These are phyloP conservation scores for Geotrichum klebahnii DNA, from an alignment of 1,139 yeast species.

Conservation along the genomic window DNA sequence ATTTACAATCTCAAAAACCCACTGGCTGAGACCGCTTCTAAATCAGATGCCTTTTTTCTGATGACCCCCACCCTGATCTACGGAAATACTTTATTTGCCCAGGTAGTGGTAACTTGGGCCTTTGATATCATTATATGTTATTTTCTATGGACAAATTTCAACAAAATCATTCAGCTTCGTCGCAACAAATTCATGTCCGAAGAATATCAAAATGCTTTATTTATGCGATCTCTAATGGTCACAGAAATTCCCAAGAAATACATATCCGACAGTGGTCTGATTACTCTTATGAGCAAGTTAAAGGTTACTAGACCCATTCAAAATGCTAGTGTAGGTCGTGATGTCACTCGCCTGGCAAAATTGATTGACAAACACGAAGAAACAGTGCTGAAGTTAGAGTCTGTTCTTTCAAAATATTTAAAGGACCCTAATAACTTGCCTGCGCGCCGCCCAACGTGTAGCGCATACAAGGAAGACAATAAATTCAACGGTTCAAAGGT, in stretches of 20 bases:
- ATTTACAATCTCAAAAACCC: constrained; percentile 33
- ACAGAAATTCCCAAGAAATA: constrained; percentile 36
- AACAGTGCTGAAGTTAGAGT: constrained; percentile 34
- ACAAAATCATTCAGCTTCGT: constrained; percentile 34
- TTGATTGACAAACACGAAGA: constrained; percentile 33
- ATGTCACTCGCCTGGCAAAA: constrained; percentile 33
- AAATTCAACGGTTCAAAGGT: constrained; percentile 27
- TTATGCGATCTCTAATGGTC: constrained; percentile 38
- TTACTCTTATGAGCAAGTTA: constrained; percentile 25
- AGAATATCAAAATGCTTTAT: constrained; percentile 34
- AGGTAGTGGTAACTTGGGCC: constrained; percentile 39
- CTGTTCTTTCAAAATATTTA: constrained; percentile 37
- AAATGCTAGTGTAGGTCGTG: constrained; percentile 38
- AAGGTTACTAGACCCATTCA: constrained; percentile 27
- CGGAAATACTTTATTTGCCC: constrained; percentile 38
- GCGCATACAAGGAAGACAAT: constrained; percentile 29
- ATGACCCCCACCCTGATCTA: constrained; percentile 40
- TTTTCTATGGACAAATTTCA: constrained; percentile 36
- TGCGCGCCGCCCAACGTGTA: constrained; percentile 27
- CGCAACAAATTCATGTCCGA: constrained; percentile 30
- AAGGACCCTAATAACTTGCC: constrained; percentile 33
- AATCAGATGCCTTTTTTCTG: constrained; percentile 38
- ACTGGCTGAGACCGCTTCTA: constrained; percentile 27
- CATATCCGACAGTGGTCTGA: constrained; percentile 34
- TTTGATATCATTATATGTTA: constrained; percentile 32